Conservation (phyloP, 805 yeast species). For the Kodamaea kaohsiungensis region DNA sequence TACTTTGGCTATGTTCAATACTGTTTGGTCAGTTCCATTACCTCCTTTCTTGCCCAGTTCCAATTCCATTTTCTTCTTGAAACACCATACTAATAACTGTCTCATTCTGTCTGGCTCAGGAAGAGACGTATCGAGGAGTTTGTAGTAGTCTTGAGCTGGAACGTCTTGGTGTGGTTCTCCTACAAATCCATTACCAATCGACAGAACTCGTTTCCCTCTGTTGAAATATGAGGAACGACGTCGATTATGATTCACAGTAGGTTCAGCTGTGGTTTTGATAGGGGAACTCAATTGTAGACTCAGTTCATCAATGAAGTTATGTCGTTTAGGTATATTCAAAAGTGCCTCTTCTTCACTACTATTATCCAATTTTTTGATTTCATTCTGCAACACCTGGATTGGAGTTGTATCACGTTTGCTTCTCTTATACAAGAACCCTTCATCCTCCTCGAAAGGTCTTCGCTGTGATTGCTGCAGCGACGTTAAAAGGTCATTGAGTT, state of each 20-base stretch:
- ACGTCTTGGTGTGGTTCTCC: constrained; percentile 69
- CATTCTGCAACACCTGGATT: constrained; percentile 1
- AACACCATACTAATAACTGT: constrained; percentile 69
- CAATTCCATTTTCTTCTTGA: constrained; percentile 46
- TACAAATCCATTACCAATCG: constrained; percentile 70
- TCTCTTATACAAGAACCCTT: constrained; percentile 34
- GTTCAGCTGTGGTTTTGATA: constrained; percentile 2
- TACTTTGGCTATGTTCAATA: constrained; percentile 55
- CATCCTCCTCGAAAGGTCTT: constrained; percentile 24
- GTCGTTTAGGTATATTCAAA: constrained; percentile 1
- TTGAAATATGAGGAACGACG: constrained; percentile 54
- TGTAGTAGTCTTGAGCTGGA: constrained; percentile 54
- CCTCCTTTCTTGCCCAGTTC: constrained; percentile 20
- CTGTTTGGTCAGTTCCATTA: constrained; percentile 33
- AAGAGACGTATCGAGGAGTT: constrained; percentile 57
- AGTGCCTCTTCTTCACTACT: not conserved
- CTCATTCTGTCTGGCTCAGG: constrained; percentile 77
- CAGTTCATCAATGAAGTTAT: constrained; percentile 18
- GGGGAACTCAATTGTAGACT: constrained; percentile 12
- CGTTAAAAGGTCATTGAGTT: constrained; percentile 18
- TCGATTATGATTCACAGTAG: not conserved
- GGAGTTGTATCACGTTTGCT: constrained; percentile 14
- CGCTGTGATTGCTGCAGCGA: constrained; percentile 10
- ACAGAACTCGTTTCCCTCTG: constrained; percentile 72
- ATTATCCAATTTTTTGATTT: constrained; percentile 1